Evolutionary conservation across 805 yeast genomes (phyloP), one percentile per base, ranked within the genome.

Genomic region (Yamadazyma sp.): DNA sequence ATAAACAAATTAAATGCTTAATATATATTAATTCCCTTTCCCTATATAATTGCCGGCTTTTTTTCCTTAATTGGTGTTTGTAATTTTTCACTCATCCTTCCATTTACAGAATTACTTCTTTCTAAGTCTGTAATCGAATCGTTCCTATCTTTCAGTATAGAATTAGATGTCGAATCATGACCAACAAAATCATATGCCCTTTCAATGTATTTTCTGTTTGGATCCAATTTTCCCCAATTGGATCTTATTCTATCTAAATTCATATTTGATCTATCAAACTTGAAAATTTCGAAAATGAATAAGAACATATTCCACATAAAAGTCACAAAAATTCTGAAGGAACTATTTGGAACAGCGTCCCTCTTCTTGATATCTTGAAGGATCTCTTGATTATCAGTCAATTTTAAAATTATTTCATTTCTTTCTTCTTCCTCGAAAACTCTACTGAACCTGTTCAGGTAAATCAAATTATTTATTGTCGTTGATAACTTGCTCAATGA

Each of bases 221-320:
- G 73, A 46, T 67, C 73, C 17, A 67, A 50, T 40, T 61, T 59
- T 12, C 43, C 53, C 63, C 71, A 67, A 14, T 57, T 49, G 23
- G 52, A 41, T 45, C 70, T 48, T 33, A 67, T 67, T 33, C 73
- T 40, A 36, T 65, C 70, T 34, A 65, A 49, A 45, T 67, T 66
- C 72, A 67, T 67, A 25, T 57, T 61, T 21, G 64, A 50, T 30
- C 70, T 48, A 43, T 67, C 69, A 42, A 67, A 62, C 30, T 58
- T 55, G 44, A 65, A 59, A 9, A 64, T 27, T 25, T 51, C 61
- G 40, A 60, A 57, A n/a, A 64, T 35, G n/a, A 50, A 51, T 23
- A 45, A 39, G 20, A 65, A 38, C 43, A 58, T 45, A 21, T 65
- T 69, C 42, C 60, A 65, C 4, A 60, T n/a, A 37, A 55, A 60